Percentiles rank a stretch among this genome's conserved stretches.
These are phyloP conservation scores for Wallacemonas rigidus DNA, from an alignment of 208 protist species.

Conservation along the genomic window DNA sequence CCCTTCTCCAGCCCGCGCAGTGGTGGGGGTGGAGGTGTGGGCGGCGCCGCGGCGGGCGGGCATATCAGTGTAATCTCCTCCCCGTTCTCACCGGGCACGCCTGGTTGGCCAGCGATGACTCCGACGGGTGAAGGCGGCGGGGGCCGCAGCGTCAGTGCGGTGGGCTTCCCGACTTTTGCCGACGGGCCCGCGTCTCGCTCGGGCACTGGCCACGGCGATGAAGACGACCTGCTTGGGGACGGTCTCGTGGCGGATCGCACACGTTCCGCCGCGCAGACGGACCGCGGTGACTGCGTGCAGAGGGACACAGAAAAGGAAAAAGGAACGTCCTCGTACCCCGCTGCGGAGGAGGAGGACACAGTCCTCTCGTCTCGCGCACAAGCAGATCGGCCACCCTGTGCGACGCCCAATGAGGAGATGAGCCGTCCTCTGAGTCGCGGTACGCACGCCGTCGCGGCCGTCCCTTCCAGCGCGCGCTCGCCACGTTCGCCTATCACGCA, in stretches of 20 bases:
- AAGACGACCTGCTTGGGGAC: conserved; percentile 8
- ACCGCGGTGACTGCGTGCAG: too few relatives aligned
- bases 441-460: background rate
- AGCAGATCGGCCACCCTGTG: too few relatives aligned
- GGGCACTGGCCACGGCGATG: background rate
- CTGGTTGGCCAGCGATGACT: conserved; percentile 5
- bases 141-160: background rate
- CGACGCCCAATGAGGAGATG: too few relatives aligned
- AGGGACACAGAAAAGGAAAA: too few relatives aligned
- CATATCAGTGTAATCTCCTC: conserved; percentile 5
- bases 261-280: background rate
- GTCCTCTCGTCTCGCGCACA: too few relatives aligned
- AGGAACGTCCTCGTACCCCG: too few relatives aligned
- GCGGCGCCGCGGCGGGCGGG: background rate
- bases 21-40: background rate
- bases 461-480: background rate
- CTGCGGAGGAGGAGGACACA: too few relatives aligned
- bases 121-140: background rate
- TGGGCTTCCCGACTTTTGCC: conserved; percentile 9
- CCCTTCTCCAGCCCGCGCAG: conserved; percentile 3
- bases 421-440: background rate
- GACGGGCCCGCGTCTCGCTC: conserved; percentile 1
- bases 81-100: conserved; percentile 9
- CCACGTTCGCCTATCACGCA: background rate
- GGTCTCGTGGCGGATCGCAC: background rate